Evolutionary conservation across 805 yeast species (phyloP), one percentile per base, ranked within the genome.

Genomic region (Dipodascus albidus): DNA sequence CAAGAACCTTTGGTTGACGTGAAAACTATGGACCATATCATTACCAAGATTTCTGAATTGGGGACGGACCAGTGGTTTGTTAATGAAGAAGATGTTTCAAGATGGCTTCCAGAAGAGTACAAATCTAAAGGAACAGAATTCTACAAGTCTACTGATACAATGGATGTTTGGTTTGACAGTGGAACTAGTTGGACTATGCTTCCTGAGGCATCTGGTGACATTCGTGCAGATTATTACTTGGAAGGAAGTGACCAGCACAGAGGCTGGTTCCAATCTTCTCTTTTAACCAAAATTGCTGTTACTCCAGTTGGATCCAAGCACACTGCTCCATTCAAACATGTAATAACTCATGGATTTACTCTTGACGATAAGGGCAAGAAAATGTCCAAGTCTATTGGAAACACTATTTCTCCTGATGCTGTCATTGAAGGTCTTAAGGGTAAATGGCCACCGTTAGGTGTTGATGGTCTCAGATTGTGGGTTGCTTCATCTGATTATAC

Each of bases 91-190:
- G 77, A 78, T 49, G 70, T 83, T 48, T 57, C 68, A 3, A 74
- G 79, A 56, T 93, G 97, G 97, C 66, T 93, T 15, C 96, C 96
- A 0, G 73, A 71, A 1, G 60, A 67, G 1, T 70, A 72, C 53
- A 67, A 72, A 23, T 66, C 61, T 17, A 62, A 70, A 24, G 83
- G 81, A 0, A 53, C 60, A 1, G 60, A 71, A 1, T 85, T 74
- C 57, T 62, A 63, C 22, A 84, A 87, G 61, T 91, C 96, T 0
- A 77, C 74, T 48, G 99, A 93, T 60, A 93, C 99, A 0, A 85
- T 93, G 89, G 99, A 93, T 69, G 99, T 93, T 19, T 93, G 99
- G 99, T 91, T 93, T 70, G 99, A 93, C 67, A 85, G 96, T 42
- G 99, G 99, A 0, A 80, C 95, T 0, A 83, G 93, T 33, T 93